A percentile compares a stretch with the other conserved stretches of the same genome.
Evolutionary conservation across 257 asterid genomes (phyloP).

Genomic region (Plantago ovata): DNA sequence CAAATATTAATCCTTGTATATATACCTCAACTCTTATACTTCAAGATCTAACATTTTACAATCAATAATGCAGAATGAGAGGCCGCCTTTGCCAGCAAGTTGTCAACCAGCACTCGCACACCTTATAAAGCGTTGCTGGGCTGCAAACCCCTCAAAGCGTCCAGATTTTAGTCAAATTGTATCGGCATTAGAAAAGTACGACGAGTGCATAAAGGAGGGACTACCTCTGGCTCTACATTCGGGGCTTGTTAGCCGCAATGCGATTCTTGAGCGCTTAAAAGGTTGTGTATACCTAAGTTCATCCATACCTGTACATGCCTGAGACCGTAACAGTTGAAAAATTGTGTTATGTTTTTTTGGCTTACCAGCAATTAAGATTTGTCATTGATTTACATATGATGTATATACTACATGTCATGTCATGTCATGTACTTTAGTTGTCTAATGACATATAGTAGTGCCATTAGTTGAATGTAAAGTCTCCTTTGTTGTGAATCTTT

Average conservation of each 20-base stretch:
- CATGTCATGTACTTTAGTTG: no score
- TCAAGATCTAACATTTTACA: not conserved
- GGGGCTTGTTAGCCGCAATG: constrained; percentile 45
- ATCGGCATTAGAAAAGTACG: constrained; percentile 64
- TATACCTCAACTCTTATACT: not conserved
- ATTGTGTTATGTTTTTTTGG: constrained; percentile 13
- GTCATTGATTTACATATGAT: no score
- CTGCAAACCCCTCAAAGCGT: constrained; percentile 72
- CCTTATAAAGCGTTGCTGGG: constrained; percentile 87
- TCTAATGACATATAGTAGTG: no score
- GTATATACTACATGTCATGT: no score
- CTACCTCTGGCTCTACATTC: constrained; percentile 71
- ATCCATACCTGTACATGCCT: constrained; percentile 71
- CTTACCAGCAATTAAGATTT: constrained; percentile 2
- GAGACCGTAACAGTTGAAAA: constrained; percentile 15
- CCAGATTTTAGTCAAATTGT: constrained; percentile 81
- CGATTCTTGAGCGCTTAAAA: constrained; percentile 64
- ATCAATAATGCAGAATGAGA: constrained; percentile 52
- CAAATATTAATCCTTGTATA: not conserved
- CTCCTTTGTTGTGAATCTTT: no score
- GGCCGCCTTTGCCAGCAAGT: constrained; percentile 89
- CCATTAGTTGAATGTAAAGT: no score
- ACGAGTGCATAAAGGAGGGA: constrained; percentile 79
- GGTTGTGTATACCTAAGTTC: constrained; percentile 66
- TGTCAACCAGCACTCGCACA: constrained; percentile 85